These are phyloP conservation scores for Phyllosticta ampelicida DNA, from an alignment of 2,329 filamentous ascomycete genomes.

Conservation along the genomic window DNA sequence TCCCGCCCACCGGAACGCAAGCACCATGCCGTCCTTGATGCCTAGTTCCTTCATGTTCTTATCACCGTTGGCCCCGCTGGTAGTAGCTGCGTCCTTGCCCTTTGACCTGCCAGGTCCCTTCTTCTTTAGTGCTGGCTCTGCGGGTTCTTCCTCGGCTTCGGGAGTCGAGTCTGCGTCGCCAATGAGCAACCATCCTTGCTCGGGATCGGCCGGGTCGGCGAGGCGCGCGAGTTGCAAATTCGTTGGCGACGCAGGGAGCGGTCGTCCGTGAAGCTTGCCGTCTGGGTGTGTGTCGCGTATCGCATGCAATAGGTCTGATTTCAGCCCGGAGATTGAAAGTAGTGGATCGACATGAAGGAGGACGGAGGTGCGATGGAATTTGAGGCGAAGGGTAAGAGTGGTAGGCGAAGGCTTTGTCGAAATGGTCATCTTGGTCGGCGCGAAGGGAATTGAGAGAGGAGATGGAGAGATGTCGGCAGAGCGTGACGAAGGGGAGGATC, in stretches of 20 bases:
- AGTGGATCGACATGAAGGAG: conserved; percentile 37
- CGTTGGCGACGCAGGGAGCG: conserved; percentile 28
- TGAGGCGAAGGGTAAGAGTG: conserved; percentile 36
- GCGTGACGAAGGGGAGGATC: too few species aligned
- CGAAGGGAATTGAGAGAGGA: too few species aligned
- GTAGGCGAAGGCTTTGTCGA: conserved; percentile 17
- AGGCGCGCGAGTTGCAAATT: conserved; percentile 33
- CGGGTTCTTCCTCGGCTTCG: conserved; percentile 17
- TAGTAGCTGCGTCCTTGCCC: conserved; percentile 18
- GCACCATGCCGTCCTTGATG: conserved; percentile 24
- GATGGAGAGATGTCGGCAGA: too few species aligned
- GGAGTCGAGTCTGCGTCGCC: conserved; percentile 15
- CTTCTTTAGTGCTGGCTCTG: not conserved
- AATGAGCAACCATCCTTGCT: conserved; percentile 30
- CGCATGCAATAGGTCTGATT: conserved; percentile 31
- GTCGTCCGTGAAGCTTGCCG: conserved; percentile 23
- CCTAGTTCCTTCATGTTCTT: conserved; percentile 27
- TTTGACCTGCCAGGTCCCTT: conserved; percentile 11
- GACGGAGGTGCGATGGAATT: conserved; percentile 35
- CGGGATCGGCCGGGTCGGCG: conserved; percentile 29
- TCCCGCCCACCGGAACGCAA: conserved; percentile 26
- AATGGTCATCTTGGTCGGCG: conserved; percentile 6
- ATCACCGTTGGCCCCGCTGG: conserved; percentile 8
- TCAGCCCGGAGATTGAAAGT: conserved; percentile 29
- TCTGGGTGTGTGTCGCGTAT: conserved; percentile 29